Base-by-base conservation (phyloP, 1,284 basidiomycete species). In the Fistulinella staudtii region DNA sequence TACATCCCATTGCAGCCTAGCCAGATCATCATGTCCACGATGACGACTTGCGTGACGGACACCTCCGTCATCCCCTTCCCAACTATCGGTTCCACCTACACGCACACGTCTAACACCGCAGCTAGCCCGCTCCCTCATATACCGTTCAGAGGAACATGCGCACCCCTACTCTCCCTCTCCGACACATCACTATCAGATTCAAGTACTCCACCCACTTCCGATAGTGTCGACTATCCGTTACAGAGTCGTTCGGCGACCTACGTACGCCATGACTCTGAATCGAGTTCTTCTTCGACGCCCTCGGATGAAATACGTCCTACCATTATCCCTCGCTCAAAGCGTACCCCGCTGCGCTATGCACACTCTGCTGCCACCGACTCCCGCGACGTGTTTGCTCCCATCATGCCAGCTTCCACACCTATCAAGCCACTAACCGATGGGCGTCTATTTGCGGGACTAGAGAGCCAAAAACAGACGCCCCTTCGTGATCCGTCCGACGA, bases 61-160 rank as follows among this genome's bases (percentile, higher is more conserved):
- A 67, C 69, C 13, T 63, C 69, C 33, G 46, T 64, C 18, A 58
- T 67, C 49, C 66, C 72, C 35, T 64, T 66, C 52, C 64, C 66
- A 14, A 52, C 51, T 28, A 44, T 61, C 18, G 49, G 41, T 13
- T 31, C 55, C 15, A 37, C 64, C 67, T 53, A 65, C 66, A 38
- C 68, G 63, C 57, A 71, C 68, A 48, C 45, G 7, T 66, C 77
- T 34, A 82, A 80, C 62, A 62, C 67, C 20, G 76, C 81, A 14
- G 71, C 75, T 4, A 68, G 68, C 7, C 73, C 80, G 43, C 72
- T 83, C 36, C 50, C 58, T 23, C 51, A 56, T 17, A 36, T 56
- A 42, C 41, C 61, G 23, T 52, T 45, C 42, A 47, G 50, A 33
- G 51, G 30, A 38, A 33, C 52, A 41, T 48, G 41, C 38, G 36